Evolutionary conservation across 1,284 basidiomycete genomes (phyloP).

Genomic region (Crepidotus sp.): DNA sequence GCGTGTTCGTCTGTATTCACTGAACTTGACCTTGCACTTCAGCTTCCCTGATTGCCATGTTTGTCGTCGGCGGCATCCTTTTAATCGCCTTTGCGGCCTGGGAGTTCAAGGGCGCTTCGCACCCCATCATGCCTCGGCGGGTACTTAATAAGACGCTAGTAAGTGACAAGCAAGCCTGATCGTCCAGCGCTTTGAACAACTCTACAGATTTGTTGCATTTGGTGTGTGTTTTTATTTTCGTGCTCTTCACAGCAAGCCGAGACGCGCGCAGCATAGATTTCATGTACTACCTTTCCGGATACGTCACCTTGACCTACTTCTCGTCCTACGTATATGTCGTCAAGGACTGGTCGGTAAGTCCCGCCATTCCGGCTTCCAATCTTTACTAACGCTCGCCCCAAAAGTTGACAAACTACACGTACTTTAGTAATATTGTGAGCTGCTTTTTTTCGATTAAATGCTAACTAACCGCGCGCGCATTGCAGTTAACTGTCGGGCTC

Average conservation of each 20-base stretch:
- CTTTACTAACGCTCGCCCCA: slow-evolving; percentile 8
- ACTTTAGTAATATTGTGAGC: slow-evolving; percentile 26
- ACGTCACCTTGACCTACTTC: slow-evolving; percentile 32
- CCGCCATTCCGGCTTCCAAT: not conserved
- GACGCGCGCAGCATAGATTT: too few species aligned
- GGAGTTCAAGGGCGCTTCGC: slow-evolving; percentile 31
- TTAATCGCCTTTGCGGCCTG: slow-evolving; percentile 29
- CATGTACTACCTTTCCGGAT: slow-evolving; percentile 46
- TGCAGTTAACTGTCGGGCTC: slow-evolving; percentile 37
- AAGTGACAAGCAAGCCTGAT: not conserved
- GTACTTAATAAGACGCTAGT: slow-evolving; percentile 37
- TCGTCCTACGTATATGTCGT: slow-evolving; percentile 34
- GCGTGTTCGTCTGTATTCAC: not conserved
- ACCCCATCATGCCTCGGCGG: slow-evolving; percentile 34
- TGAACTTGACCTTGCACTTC: not conserved
- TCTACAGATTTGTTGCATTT: too few species aligned
- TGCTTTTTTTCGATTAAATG: too few species aligned
- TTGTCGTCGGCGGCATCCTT: slow-evolving; percentile 30
- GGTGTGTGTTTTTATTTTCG: too few species aligned
- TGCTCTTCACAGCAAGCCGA: too few species aligned
- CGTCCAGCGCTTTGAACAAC: not conserved
- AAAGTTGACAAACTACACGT: slow-evolving; percentile 24
- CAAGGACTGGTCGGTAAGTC: slow-evolving; percentile 26
- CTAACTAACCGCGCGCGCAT: too few species aligned
- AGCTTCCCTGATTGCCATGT: slow-evolving; percentile 35